Base-by-base conservation (phyloP, 805 yeast genomes). In the Sporopachydermia lactativora region DNA sequence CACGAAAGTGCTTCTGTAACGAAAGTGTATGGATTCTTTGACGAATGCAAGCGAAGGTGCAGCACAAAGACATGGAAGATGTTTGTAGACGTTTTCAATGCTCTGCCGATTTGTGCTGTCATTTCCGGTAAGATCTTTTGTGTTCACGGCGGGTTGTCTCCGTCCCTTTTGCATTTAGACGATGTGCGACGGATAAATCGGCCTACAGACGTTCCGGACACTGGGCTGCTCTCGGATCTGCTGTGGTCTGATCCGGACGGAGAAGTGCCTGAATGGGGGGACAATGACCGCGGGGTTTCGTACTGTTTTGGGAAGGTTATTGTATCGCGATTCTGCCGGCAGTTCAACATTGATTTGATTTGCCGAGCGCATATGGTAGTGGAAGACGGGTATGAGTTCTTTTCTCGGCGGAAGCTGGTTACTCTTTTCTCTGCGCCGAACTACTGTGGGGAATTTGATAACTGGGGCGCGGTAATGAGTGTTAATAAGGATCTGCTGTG, bases 1-100 rank as follows among this genome's bases (percentile, higher is more conserved):
- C 98, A 89, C 68, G 98, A 89, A 68, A 83, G 95, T 70, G 98
- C 98, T 18, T 83, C 95, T 34, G 89, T 92, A 60, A 89, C 88
- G 66, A 81, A 97, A 67, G 86, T 89, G 61, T 89, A 89, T 63
- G 98, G 98, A 34, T 89, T 89, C 62, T 89, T 92, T 66, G 98
- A 89, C 65, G 98, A 89, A 67, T 89, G 98, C 69, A 92, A 92
- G 36, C 82, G 98, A 70, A 82, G 98, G 62, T 92, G 88, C 69
- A 89, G 88, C 67, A 89, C 92, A 66, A 89, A 89, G 66, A 80
- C 88, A 52, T 89, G 98, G 98, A 94, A 94, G 65, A 88, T 96
- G 11, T 92, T 89, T 59, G 92, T 96, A 40, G 98, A 89, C 66
- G 88, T 96, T 65, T 89, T 89, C 71, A 89, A 89, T 71, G 88